These are phyloP conservation scores for Cercospora beticola DNA, from an alignment of 2,329 filamentous ascomycete genomes.

Conservation along the genomic window DNA sequence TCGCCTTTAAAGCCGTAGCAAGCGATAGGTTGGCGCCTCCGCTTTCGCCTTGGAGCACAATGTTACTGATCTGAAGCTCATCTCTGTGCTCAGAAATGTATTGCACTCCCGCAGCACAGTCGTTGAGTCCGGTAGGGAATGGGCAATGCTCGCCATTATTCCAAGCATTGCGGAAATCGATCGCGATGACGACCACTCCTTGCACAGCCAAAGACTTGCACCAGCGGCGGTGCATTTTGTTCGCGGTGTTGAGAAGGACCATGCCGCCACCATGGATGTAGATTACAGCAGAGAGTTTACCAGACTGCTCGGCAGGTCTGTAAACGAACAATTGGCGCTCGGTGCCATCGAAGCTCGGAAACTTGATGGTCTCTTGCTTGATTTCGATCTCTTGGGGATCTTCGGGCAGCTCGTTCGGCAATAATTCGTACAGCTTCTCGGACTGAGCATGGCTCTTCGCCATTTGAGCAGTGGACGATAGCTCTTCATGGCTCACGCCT, in stretches of 20 bases:
- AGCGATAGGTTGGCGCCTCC: conserved; percentile 36
- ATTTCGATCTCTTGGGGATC: conserved; percentile 25
- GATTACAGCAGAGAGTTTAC: conserved; percentile 29
- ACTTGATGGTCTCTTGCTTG: conserved; percentile 18
- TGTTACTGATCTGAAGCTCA: conserved; percentile 30
- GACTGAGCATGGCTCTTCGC: conserved; percentile 21
- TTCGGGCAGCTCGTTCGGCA: conserved; percentile 61
- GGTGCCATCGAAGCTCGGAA: conserved; percentile 28
- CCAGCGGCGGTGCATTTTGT: conserved; percentile 32
- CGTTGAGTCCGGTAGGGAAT: conserved; percentile 35
- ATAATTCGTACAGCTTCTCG: conserved; percentile 69
- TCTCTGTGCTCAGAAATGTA: conserved; percentile 27
- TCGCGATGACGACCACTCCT: conserved; percentile 30
- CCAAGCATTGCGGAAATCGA: conserved; percentile 38
- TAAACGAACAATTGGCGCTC: conserved; percentile 29
- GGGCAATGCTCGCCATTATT: conserved; percentile 27
- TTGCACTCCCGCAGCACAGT: conserved; percentile 32
- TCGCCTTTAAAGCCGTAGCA: conserved; percentile 33
- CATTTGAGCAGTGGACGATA: conserved; percentile 22
- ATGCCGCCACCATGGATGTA: conserved; percentile 38
- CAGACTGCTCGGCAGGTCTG: conserved; percentile 12
- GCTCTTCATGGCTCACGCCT: conserved; percentile 20
- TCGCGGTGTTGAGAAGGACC: conserved; percentile 26
- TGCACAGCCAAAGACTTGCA: conserved; percentile 28
- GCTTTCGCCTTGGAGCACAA: conserved; percentile 35